Conservation (phyloP, 768 basidiomycete genomes). For the Russula griseocarnosa region DNA sequence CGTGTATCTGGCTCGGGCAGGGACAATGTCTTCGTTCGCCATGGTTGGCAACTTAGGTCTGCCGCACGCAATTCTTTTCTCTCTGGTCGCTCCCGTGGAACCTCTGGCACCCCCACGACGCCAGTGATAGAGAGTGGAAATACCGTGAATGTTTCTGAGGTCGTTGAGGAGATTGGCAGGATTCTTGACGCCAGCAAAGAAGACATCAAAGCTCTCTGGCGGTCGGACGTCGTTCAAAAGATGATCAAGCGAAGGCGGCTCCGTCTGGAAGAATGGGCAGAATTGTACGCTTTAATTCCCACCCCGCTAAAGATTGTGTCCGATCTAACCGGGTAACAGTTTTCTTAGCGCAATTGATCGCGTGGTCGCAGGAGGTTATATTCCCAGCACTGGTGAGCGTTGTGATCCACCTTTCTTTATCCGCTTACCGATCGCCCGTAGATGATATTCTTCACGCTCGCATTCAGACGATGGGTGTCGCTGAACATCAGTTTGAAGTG, state of each 20-base stretch:
- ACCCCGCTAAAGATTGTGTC: constrained; percentile 8
- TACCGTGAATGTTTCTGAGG: constrained; percentile 13
- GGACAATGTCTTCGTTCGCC: constrained; percentile 71
- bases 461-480: constrained; percentile 85
- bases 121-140: constrained; percentile 8
- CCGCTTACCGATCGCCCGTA: constrained; percentile 31
- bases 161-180: constrained; percentile 24
- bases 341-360: constrained; percentile 73
- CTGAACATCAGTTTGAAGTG: constrained; percentile 80
- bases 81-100: constrained; percentile 25
- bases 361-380: constrained; percentile 62
- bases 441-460: constrained; percentile 89
- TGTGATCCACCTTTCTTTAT: neutral
- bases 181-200: constrained; percentile 54
- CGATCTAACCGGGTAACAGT: constrained; percentile 39
- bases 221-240: constrained; percentile 62
- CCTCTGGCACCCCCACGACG: neutral
- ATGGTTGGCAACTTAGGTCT: constrained; percentile 75
- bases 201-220: constrained; percentile 72
- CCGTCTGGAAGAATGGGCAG: constrained; percentile 82
- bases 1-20: constrained; percentile 72
- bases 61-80: constrained; percentile 38
- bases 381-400: constrained; percentile 65
- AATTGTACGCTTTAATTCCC: constrained; percentile 58
- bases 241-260: constrained; percentile 65